A percentile compares a stretch with the other conserved stretches of the same genome.
Conservation (phyloP, 306 rosid genomes). For the Malus asiatica region DNA sequence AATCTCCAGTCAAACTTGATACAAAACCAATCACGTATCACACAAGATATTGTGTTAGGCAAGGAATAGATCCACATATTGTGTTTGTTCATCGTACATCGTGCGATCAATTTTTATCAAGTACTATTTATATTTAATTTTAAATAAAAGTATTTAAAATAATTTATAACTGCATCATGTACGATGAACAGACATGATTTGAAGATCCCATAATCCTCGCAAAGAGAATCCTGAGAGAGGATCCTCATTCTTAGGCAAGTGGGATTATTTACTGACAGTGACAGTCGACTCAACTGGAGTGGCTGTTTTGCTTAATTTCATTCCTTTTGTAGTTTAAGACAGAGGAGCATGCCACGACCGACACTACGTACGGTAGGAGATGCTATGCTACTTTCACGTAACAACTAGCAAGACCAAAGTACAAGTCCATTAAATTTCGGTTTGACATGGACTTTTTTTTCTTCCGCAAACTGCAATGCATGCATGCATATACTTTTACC, state of each 20-base stretch:
- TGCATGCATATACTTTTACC: neutral
- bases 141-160: too few species aligned
- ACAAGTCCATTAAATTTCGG: neutral
- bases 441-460: neutral
- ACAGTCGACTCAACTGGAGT: neutral
- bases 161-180: too few species aligned
- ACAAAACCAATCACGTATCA: neutral
- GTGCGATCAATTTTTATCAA: too few species aligned
- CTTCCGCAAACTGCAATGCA: neutral
- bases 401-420: neutral
- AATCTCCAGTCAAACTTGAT: neutral
- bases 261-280: neutral
- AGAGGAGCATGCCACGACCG: constrained; percentile 15
- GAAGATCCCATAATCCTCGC: too few species aligned
- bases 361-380: constrained; percentile 15
- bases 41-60: too few species aligned
- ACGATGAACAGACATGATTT: rapidly evolving
- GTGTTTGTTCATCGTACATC: too few species aligned
- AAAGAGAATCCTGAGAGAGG: too few species aligned
- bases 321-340: constrained; percentile 20
- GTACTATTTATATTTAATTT: too few species aligned
- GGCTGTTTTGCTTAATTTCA: neutral
- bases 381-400: neutral
- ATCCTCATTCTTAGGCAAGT: neutral
- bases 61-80: too few species aligned